phyloP scores from a whole-genome alignment of 2,329 filamentous ascomycete genomes.

The Neonectria faginata region DNA sequence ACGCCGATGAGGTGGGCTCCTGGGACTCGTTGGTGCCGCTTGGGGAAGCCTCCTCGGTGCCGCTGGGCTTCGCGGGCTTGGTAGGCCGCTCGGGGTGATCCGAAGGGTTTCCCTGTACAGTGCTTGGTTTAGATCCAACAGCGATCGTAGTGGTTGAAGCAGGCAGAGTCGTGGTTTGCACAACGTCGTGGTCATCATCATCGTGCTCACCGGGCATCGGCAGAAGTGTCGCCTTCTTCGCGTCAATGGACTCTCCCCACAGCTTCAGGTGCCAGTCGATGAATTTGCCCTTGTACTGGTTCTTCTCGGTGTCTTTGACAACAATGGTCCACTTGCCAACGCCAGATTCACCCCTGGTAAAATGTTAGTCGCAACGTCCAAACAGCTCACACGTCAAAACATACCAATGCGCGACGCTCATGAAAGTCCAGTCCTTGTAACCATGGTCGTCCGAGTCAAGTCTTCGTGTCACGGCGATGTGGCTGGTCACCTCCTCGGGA shows the following conservation, averaged over 20 bases:
- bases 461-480: slow-evolving; percentile 81
- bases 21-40: slow-evolving; percentile 48
- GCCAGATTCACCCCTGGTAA: slow-evolving; percentile 82
- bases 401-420: slow-evolving; percentile 96
- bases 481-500: slow-evolving; percentile 82
- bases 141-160: slow-evolving; percentile 71
- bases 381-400: slow-evolving; percentile 44
- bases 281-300: slow-evolving; percentile 82
- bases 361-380: slow-evolving; percentile 46
- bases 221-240: slow-evolving; percentile 76
- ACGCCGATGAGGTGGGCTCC: slow-evolving; percentile 60
- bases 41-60: slow-evolving; percentile 43
- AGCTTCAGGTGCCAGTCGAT: slow-evolving; percentile 93
- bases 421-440: slow-evolving; percentile 97
- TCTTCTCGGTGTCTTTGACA: slow-evolving; percentile 85
- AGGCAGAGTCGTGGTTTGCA: slow-evolving; percentile 65
- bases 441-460: slow-evolving; percentile 75
- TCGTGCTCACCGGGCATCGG: slow-evolving; percentile 87
- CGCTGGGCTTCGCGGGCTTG: slow-evolving; percentile 58
- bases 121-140: slow-evolving; percentile 57
- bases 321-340: slow-evolving; percentile 91
- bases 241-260: slow-evolving; percentile 90
- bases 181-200: slow-evolving; percentile 82
- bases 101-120: slow-evolving; percentile 60
- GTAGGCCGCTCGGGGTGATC: slow-evolving; percentile 74